These are phyloP conservation scores for Artemisia annua DNA, from an alignment of 129 eudicot genomes.

Conservation along the genomic window DNA sequence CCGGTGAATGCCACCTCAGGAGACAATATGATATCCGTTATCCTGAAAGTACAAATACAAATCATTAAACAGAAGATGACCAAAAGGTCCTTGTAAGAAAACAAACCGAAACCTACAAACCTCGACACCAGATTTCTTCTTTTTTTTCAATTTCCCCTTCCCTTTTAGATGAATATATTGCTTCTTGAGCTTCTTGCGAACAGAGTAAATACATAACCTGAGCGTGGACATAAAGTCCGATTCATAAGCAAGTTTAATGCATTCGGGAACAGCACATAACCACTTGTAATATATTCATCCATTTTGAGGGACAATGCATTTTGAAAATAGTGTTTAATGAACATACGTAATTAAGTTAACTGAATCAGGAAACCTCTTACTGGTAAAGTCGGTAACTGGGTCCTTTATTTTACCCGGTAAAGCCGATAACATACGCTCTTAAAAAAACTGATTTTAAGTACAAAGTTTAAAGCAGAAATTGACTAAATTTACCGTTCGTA, in stretches of 20 bases:
- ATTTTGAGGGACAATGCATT: background rate
- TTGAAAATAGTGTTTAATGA: background rate
- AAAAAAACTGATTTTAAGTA: background rate
- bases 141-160: constrained; percentile 83
- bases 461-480: background rate
- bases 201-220: constrained; percentile 90
- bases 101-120: constrained; percentile 38
- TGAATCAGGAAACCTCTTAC: background rate
- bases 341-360: background rate
- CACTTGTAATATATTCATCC: background rate
- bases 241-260: background rate
- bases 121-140: constrained; percentile 95
- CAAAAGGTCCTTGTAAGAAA: constrained; percentile 1
- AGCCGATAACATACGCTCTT: background rate
- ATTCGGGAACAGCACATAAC: background rate
- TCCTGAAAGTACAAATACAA: constrained; percentile 41
- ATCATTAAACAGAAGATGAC: constrained; percentile 2
- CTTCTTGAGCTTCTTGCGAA: constrained; percentile 90
- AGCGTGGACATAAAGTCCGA: background rate
- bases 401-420: too few relatives aligned
- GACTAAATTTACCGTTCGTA: too few relatives aligned
- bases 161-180: constrained; percentile 86
- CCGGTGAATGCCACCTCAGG: constrained; percentile 99
- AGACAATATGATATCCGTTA: constrained; percentile 77
- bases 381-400: background rate